Evolutionary conservation across 148 eudicot species (phyloP), one percentile per base, ranked within the genome.

Genomic region (Chenopodium formosanum): DNA sequence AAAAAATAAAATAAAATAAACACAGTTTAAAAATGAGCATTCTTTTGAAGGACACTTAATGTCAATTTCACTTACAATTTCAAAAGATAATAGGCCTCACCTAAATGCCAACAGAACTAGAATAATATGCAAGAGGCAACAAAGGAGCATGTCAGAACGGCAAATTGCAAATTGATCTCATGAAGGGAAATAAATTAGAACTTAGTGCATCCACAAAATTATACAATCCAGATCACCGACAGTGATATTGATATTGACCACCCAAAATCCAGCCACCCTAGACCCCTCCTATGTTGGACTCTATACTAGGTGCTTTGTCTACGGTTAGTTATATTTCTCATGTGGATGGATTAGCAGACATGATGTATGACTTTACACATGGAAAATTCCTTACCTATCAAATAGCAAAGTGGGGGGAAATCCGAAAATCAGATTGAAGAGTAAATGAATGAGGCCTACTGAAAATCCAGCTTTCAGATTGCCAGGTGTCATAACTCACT

Each of bases 131-230:
- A 48, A 56, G 62, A 31, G 14, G 40, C 8, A 69, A 62, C 34
- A 46, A 44, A 47, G 60, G 58, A n/a, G 22, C 44, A 46, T 34
- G 7, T 64, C 31, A 25, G 40, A 69, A 44, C 37, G 32, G 2
- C 74, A 75, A 75, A 52, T 37, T 69, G 34, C 56, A 82, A 4
- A 67, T 50, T 64, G 76, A 65, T 81, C 74, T 70, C 31, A 81
- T 32, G 12, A 34, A 75, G 74, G 71, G 9, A 47, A 1, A 58
- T 14, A 32, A 10, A 14, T 25, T 47, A 19, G 79, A 77, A 9
- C 11, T 32, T 7, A 20, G 22, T 9, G 34, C 76, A 31, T n/a
- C 7, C 53, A 8, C 25, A 25, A 60, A 62, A 25, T 5, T 29
- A 6, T 14, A 70, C 4, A 37, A 4, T 22, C 0, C 27, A 60